Percentiles rank a stretch among this genome's conserved stretches.
Conservation (phyloP, 208 protist species). For the Leishmania major region DNA sequence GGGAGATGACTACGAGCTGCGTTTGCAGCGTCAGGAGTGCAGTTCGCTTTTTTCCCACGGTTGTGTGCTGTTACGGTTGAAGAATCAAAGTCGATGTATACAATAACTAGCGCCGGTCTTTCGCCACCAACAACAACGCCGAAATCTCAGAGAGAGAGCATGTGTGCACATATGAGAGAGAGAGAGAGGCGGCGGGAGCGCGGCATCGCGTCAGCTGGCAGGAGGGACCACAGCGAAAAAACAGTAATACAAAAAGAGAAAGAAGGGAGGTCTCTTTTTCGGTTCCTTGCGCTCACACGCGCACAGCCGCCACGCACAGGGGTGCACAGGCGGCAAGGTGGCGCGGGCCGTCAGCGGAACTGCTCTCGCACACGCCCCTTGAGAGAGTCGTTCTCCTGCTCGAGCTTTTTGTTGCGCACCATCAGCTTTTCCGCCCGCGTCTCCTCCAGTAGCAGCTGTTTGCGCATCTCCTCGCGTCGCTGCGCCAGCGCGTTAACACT, state of each 20-base stretch:
- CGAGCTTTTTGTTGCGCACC: constrained; percentile 63
- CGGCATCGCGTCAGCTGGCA: not conserved
- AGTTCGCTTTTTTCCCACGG: not conserved
- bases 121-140: not conserved
- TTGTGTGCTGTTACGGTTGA: not conserved
- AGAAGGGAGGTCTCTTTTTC: not conserved
- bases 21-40: not conserved
- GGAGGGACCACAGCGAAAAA: not conserved
- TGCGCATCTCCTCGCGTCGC: constrained; percentile 69
- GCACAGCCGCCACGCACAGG: not conserved
- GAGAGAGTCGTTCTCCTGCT: constrained; percentile 64
- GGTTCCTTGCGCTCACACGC: not conserved
- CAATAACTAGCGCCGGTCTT: too few relatives aligned
- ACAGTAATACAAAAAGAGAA: too few relatives aligned
- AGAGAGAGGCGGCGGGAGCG: too few relatives aligned
- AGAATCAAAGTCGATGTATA: not conserved
- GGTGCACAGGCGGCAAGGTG: not conserved
- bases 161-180: not conserved
- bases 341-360: constrained; percentile 8
- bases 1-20: not conserved
- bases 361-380: constrained; percentile 33
- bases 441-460: constrained; percentile 84
- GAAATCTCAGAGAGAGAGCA: not conserved
- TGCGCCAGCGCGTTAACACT: constrained; percentile 59
- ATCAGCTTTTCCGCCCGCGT: constrained; percentile 68